Evolutionary conservation across 1,284 basidiomycete genomes (phyloP).

Genomic region (Neonothopanus nambi): DNA sequence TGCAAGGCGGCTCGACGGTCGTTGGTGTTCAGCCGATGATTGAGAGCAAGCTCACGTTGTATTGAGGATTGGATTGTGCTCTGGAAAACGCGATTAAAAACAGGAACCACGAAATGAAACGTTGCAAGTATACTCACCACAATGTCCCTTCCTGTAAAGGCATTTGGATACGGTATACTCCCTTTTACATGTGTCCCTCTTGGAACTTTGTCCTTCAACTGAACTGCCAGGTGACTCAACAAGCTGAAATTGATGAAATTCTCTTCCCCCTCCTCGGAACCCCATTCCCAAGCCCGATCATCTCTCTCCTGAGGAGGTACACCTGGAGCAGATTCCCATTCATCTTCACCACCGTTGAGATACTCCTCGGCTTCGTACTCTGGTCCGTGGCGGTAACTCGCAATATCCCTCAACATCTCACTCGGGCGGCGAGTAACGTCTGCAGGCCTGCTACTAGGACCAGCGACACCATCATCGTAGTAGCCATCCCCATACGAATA

Average conservation of each 20-base stretch:
- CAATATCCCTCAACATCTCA: conserved; percentile 31
- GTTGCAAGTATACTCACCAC: conserved; percentile 70
- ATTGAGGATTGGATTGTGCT: conserved; percentile 83
- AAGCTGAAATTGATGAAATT: conserved; percentile 86
- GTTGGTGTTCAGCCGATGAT: conserved; percentile 66
- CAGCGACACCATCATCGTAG: conserved; percentile 16
- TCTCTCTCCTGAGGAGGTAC: no score
- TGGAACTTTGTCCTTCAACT: conserved; percentile 84
- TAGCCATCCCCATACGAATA: no score
- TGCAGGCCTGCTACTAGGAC: conserved; percentile 1
- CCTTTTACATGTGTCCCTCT: conserved; percentile 88
- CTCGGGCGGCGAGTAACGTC: conserved; percentile 30
- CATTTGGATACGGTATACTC: conserved; percentile 81
- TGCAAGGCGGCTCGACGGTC: conserved; percentile 83
- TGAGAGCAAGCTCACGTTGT: conserved; percentile 65
- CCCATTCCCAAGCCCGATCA: conserved; percentile 33
- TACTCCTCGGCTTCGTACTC: conserved; percentile 20
- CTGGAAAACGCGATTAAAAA: conserved; percentile 34
- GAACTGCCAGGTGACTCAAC: conserved; percentile 86
- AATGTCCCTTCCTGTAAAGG: conserved; percentile 91
- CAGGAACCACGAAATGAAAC: background rate
- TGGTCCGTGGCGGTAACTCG: conserved; percentile 29
- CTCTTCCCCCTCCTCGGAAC: conserved; percentile 77
- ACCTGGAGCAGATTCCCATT: conserved; percentile 15
- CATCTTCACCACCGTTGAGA: conserved; percentile 38